A percentile compares a stretch with the other conserved stretches of the same genome.
phyloP scores from a whole-genome alignment of 78 protist species.

The Blattamonas nauphoetae region DNA sequence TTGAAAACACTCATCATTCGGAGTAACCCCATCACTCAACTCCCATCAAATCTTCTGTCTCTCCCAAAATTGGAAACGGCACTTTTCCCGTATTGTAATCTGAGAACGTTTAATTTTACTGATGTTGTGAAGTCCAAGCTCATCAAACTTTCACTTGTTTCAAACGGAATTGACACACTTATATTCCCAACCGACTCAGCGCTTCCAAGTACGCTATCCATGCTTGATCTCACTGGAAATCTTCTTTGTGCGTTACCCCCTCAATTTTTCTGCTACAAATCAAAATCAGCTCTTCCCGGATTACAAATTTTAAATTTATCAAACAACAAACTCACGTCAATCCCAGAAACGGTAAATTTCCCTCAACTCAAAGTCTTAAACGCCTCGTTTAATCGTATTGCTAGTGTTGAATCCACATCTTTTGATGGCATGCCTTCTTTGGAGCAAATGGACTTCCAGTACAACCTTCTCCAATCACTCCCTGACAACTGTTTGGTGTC shows the following conservation, averaged over 20 bases:
- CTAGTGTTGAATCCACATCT: neutral
- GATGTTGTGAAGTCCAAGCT: neutral
- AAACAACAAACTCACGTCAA: neutral
- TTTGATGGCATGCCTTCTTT: neutral
- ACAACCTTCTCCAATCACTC: neutral
- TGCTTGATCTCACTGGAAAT: neutral
- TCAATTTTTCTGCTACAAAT: neutral
- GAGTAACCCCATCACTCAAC: too few relatives aligned
- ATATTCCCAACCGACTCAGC: neutral
- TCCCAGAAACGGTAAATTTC: neutral
- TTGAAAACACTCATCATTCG: neutral
- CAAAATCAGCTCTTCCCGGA: neutral
- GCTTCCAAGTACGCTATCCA: too few relatives aligned
- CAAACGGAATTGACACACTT: neutral
- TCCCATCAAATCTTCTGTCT: too few relatives aligned
- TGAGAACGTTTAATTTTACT: neutral
- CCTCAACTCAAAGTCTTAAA: neutral
- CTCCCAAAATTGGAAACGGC: too few relatives aligned
- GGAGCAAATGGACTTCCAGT: neutral
- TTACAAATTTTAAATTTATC: neutral
- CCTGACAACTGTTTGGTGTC: neutral
- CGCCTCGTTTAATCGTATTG: neutral
- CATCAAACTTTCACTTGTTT: neutral
- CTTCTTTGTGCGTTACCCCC: neutral
- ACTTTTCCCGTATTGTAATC: neutral